Evolutionary conservation across 306 rosid genomes (phyloP).

Genomic region (Canavalia ensiformis): DNA sequence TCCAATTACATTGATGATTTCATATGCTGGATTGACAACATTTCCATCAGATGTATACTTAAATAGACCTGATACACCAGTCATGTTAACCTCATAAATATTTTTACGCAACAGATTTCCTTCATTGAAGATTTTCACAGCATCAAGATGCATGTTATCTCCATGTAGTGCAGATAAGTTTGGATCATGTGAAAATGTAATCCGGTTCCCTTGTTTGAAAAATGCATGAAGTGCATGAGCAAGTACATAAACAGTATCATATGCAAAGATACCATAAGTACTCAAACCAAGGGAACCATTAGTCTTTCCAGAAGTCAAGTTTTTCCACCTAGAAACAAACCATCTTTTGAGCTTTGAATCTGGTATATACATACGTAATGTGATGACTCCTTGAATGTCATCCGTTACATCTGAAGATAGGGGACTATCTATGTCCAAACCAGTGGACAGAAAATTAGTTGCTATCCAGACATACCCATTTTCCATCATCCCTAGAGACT

Average conservation of each 20-base stretch:
- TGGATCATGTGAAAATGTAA: constrained; percentile 75
- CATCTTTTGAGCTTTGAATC: constrained; percentile 71
- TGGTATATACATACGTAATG: constrained; percentile 75
- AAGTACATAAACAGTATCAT: constrained; percentile 85
- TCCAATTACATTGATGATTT: constrained; percentile 86
- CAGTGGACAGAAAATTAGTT: constrained; percentile 70
- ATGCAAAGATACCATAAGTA: constrained; percentile 79
- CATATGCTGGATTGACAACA: constrained; percentile 79
- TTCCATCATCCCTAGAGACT: constrained; percentile 84
- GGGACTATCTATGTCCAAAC: constrained; percentile 65
- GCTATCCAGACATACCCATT: constrained; percentile 95
- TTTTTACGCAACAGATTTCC: constrained; percentile 66
- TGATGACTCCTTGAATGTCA: constrained; percentile 77
- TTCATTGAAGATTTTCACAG: constrained; percentile 79
- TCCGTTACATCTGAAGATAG: constrained; percentile 57
- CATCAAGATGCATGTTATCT: constrained; percentile 71
- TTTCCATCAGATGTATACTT: constrained; percentile 69
- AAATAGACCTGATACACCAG: constrained; percentile 76
- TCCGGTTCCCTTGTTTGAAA: constrained; percentile 75
- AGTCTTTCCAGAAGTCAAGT: constrained; percentile 66
- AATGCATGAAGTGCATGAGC: constrained; percentile 85
- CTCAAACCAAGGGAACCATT: constrained; percentile 68
- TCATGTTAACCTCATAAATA: constrained; percentile 77
- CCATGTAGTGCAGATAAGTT: constrained; percentile 51
- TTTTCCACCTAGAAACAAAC: constrained; percentile 80